These are phyloP conservation scores for Sporisorium reilianum DNA, from an alignment of 1,284 basidiomycete species.

Conservation along the genomic window DNA sequence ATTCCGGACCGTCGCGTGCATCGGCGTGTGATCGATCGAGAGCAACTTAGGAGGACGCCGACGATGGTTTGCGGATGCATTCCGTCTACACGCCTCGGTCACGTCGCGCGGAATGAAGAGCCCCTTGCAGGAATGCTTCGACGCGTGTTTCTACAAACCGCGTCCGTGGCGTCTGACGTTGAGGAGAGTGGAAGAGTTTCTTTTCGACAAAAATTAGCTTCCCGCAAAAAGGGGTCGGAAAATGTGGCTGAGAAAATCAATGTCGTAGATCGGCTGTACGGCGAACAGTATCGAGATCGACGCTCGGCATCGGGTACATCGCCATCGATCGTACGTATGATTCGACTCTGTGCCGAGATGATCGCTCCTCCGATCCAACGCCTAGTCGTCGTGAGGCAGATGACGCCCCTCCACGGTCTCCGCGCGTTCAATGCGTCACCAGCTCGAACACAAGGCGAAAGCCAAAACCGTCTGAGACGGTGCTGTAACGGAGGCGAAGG, in stretches of 20 bases:
- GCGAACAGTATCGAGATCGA: not conserved
- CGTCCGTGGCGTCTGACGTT: too few relatives aligned
- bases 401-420: too few relatives aligned
- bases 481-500: too few relatives aligned
- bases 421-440: too few relatives aligned
- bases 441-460: too few relatives aligned
- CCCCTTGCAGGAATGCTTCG: not conserved
- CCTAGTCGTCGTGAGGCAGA: too few relatives aligned
- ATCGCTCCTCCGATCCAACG: too few relatives aligned
- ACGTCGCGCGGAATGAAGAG: not conserved
- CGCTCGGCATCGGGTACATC: not conserved
- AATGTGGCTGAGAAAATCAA: not conserved
- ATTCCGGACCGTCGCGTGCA: not conserved
- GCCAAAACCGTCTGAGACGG: too few relatives aligned
- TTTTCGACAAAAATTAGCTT: not conserved
- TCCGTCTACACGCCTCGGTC: too few relatives aligned
- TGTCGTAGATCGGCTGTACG: not conserved
- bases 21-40: not conserved
- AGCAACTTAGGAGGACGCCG: not conserved
- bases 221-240: not conserved
- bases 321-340: not conserved
- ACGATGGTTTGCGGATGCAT: not conserved
- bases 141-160: too few relatives aligned
- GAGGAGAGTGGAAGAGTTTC: too few relatives aligned
- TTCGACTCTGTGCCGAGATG: not conserved